Evolutionary conservation across 1,284 basidiomycete species (phyloP).

Genomic region (Ganoderma multipileum): DNA sequence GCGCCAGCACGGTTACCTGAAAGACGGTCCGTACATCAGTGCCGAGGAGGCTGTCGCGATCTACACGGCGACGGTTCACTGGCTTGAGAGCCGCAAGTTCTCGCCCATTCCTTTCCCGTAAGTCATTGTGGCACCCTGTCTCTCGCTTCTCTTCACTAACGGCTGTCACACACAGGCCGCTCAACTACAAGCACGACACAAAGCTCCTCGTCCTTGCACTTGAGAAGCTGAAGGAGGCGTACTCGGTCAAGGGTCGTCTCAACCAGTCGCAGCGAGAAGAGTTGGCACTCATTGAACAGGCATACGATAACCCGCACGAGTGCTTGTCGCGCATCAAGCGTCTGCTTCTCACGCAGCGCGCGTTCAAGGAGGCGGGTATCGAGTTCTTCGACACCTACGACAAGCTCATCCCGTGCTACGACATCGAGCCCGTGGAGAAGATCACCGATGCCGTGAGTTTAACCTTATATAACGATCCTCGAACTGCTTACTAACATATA

Average conservation of each 20-base stretch:
- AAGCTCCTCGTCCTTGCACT: constrained; percentile 94
- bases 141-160: constrained; percentile 10
- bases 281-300: constrained; percentile 94
- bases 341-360: constrained; percentile 91
- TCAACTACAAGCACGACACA: constrained; percentile 98
- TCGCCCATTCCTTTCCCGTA: constrained; percentile 97
- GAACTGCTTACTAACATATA: background rate
- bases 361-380: constrained; percentile 98
- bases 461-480: background rate
- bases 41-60: constrained; percentile 97
- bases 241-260: constrained; percentile 95
- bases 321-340: constrained; percentile 97
- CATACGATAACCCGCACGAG: constrained; percentile 94
- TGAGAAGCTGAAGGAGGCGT: constrained; percentile 97
- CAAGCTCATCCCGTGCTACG: constrained; percentile 97
- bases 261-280: constrained; percentile 98
- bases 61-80: constrained; percentile 97
- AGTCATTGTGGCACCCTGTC: constrained; percentile 36
- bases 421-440: constrained; percentile 98
- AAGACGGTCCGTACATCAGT: constrained; percentile 97
- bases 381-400: constrained; percentile 96
- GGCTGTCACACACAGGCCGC: constrained; percentile 57
- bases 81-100: constrained; percentile 96
- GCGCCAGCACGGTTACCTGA: constrained; percentile 95
- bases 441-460: constrained; percentile 89